Conservation (phyloP, 805 yeast species). For the Saccharomyces paradoxus region DNA sequence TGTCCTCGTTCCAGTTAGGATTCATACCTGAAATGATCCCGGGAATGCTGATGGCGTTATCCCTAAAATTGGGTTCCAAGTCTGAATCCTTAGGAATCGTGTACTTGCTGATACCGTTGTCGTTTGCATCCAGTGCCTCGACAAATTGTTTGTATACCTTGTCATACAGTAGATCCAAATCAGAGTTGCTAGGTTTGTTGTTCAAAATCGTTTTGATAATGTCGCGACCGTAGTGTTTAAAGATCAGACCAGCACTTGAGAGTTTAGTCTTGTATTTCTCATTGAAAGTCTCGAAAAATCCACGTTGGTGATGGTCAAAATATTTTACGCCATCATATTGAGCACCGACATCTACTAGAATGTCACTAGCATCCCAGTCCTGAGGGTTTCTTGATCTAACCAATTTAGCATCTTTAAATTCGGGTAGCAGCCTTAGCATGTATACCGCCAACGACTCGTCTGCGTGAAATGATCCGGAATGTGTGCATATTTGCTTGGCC, state of each 20-base stretch:
- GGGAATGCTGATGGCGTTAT: constrained; percentile 67
- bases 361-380: constrained; percentile 79
- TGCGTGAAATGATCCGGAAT: constrained; percentile 92
- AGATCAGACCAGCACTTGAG: constrained; percentile 89
- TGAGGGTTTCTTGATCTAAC: constrained; percentile 78
- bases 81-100: constrained; percentile 31
- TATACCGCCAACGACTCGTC: constrained; percentile 93
- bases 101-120: constrained; percentile 80
- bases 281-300: constrained; percentile 68
- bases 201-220: constrained; percentile 45
- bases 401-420: constrained; percentile 55
- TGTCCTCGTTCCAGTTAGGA: constrained; percentile 75
- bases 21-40: constrained; percentile 70
- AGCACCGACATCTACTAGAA: constrained; percentile 93
- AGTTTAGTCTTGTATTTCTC: constrained; percentile 62
- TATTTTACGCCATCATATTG: constrained; percentile 65
- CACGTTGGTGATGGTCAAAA: constrained; percentile 96
- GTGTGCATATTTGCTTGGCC: constrained; percentile 66
- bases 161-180: constrained; percentile 57
- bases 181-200: constrained; percentile 24
- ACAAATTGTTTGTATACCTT: constrained; percentile 81
- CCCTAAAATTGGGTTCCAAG: constrained; percentile 56
- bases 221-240: constrained; percentile 74
- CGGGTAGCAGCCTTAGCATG: constrained; percentile 67
- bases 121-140: constrained; percentile 92